Conservation (phyloP, 495 filamentous ascomycete genomes). For the Haplographium delicatum region DNA sequence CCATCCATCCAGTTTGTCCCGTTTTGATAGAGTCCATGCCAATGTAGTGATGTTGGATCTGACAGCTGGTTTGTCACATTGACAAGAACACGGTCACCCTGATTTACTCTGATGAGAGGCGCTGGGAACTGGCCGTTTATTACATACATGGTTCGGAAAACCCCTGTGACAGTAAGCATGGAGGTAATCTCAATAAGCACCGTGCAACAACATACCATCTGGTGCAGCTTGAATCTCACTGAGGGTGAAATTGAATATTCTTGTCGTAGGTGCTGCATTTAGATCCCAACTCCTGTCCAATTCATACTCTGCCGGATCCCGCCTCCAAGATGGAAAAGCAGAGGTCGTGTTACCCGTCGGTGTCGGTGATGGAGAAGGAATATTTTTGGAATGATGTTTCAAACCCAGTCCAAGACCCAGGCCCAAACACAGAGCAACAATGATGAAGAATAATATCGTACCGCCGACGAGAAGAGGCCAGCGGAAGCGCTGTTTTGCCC, state of each 20-base stretch:
- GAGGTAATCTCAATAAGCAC: no score
- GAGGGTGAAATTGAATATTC: conserved; percentile 40
- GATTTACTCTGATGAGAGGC: conserved; percentile 59
- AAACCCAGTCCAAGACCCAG: conserved; percentile 16
- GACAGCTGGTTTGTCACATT: conserved; percentile 66
- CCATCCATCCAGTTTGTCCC: conserved; percentile 62
- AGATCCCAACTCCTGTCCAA: conserved; percentile 37
- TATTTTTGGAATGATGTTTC: conserved; percentile 1
- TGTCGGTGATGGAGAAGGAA: neutral
- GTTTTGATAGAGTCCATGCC: conserved; percentile 61
- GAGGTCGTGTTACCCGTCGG: neutral
- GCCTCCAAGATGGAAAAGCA: conserved; percentile 16
- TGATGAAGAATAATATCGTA: neutral
- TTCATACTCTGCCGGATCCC: conserved; percentile 34
- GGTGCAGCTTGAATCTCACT: conserved; percentile 37
- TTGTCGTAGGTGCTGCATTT: conserved; percentile 31
- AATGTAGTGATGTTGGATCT: conserved; percentile 59
- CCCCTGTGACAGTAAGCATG: conserved; percentile 5
- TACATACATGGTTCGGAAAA: conserved; percentile 58
- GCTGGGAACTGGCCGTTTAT: conserved; percentile 78
- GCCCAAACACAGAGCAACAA: conserved; percentile 13
- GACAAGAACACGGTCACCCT: conserved; percentile 66
- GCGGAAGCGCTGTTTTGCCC: no score
- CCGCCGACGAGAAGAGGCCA: neutral
- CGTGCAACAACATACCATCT: conserved; percentile 20